These are phyloP conservation scores for Strigomonas galati DNA, from an alignment of 208 protist species.

Conservation along the genomic window DNA sequence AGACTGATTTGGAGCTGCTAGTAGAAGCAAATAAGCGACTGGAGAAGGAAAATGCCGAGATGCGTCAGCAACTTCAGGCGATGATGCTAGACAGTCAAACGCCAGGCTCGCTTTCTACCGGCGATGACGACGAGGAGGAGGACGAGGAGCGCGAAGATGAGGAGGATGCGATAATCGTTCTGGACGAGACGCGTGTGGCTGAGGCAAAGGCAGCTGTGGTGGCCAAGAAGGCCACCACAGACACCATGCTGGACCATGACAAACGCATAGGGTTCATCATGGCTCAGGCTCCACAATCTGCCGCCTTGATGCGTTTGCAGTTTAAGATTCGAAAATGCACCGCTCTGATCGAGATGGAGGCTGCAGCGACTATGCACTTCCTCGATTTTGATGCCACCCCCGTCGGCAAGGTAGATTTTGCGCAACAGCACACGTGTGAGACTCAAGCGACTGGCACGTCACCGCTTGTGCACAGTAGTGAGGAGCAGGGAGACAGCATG, in stretches of 20 bases:
- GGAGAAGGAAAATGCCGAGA: constrained; percentile 51
- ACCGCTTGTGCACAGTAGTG: too few species aligned
- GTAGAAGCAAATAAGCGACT: constrained; percentile 75
- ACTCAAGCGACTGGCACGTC: too few species aligned
- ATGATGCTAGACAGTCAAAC: constrained; percentile 5
- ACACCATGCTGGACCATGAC: too few species aligned
- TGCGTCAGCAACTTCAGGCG: constrained; percentile 38
- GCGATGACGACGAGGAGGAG: too few species aligned
- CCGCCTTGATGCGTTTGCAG: not conserved
- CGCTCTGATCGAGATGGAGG: not conserved
- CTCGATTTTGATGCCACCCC: constrained; percentile 2
- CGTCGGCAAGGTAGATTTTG: not conserved
- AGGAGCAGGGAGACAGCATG: too few species aligned
- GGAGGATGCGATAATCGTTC: too few species aligned
- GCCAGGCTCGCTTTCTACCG: constrained; percentile 1
- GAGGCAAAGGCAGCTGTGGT: too few species aligned
- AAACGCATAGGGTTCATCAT: too few species aligned
- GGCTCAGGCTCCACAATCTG: not conserved
- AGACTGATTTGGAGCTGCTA: constrained; percentile 49
- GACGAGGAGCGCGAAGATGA: too few species aligned
- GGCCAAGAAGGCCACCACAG: too few species aligned
- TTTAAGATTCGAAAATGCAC: too few species aligned
- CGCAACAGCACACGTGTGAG: not conserved
- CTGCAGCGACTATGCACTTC: not conserved
- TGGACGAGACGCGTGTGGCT: too few species aligned